Evolutionary conservation across 192 early-diverging fungal genomes (phyloP), one percentile per base, ranked within the genome.

Genomic region (Anaeromyces robustus): DNA sequence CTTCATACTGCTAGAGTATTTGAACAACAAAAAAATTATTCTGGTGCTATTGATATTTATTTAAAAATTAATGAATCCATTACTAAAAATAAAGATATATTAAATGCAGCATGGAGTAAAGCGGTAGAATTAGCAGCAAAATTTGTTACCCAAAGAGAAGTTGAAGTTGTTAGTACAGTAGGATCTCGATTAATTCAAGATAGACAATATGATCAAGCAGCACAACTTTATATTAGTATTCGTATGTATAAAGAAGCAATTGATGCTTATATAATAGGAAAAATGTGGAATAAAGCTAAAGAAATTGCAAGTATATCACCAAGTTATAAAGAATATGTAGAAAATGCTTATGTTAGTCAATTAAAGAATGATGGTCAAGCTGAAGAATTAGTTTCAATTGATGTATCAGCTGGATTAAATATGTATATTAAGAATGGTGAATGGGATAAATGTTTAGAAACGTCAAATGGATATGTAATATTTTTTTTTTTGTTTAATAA

Each of bases 401-500:
- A 92, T 83, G 85, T 87, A 0, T 81, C 79, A 9, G 90, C 90
- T 12, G 90, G 87, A 30, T 80, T 92, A 77, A 89, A 92, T 80
- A 79, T 90, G 80, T 89, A 84, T 78, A 87, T 86, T 4, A 86
- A 90, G 77, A 79, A 83, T 29, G 90, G 90, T 13, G 87, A 92
- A 22, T 92, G 90, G 90, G 90, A 91, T 31, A 87, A 87, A 79
- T 92, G 90, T 81, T 80, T 92, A 29, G 89, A 90, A 29, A 87
- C 82, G 22, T 89, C 90, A 1, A 30, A 86, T 28, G 29, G 31
- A 29, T 82, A 86, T 81, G 85, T 80, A 85, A 29, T 80, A 32
- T 39, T 39, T 12, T 39, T 14, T 39, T 3, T 3, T 34, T 34
- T 34, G 12, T 12, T 34, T 7, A 7, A 81, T 29, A 7, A 29